Base-by-base conservation (phyloP, 2,329 filamentous ascomycete species). In the Colletotrichum shisoi region DNA sequence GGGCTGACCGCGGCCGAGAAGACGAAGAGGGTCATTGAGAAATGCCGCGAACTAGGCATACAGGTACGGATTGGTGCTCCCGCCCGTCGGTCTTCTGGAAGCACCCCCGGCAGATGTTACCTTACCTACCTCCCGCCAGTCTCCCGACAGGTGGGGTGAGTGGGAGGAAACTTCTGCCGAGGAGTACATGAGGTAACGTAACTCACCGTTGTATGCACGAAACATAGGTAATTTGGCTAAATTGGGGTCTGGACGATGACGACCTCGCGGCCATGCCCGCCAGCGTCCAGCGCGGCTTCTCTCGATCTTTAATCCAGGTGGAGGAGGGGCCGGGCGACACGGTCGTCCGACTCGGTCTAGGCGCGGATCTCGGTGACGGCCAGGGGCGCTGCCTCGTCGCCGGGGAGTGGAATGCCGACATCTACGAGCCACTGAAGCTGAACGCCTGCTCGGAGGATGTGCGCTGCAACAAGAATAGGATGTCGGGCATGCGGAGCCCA, bases 171-270 rank as follows among this genome's bases (percentile, higher is more conserved):
- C 13, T 27, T 62, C 39, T 59, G 40, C 34, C 48, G 24, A 19
- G n/a, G 27, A 15, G 37, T 17, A 45, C 13, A 58, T 15, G 34
- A 37, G 9, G 27, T 58, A n/a, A 54, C 31, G 31, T 49, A 46
- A 15, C 68, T 65, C 52, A 63, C 62, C 52, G 17, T 59, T 3
- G 12, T 44, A 67, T 57, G 40, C 51, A 17, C 53, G 12, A 45
- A 27, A 64, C 67, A 24, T 72, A 78, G 71, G 71, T 85, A 21
- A 74, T 86, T 21, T 85, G 83, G 83, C 76, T 86, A 49, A 87
- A 85, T 71, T 88, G 85, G 86, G 85, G 85, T 3, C 76, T 88
- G 44, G 84, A 79, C 0, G 80, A 85, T n/a, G 70, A 75, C 19
- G 85, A 87, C 70, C 72, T 87, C 15, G 71, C 72, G 3, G 73